These are phyloP conservation scores for Akanthomyces muscarius DNA, from an alignment of 2,329 filamentous ascomycete species.

Conservation along the genomic window DNA sequence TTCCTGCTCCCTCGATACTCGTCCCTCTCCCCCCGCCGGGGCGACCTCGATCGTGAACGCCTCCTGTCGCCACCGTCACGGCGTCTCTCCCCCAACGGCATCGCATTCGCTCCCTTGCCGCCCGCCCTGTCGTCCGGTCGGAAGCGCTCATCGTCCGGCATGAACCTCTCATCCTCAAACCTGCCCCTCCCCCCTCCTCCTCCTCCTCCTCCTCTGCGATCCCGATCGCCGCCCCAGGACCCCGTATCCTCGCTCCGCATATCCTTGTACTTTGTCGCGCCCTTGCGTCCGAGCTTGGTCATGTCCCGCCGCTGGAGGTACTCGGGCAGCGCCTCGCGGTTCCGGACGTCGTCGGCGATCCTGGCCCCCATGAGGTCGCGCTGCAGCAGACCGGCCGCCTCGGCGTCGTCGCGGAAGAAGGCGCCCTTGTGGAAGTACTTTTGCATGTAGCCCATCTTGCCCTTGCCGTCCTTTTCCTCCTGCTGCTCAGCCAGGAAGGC, in stretches of 20 bases:
- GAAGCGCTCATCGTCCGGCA: constrained; percentile 55
- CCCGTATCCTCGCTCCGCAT: constrained; percentile 88
- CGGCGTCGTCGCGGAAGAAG: constrained; percentile 82
- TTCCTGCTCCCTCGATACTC: constrained; percentile 50
- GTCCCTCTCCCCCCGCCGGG: constrained; percentile 42
- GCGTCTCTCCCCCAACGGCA: constrained; percentile 60
- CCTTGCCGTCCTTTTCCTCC: constrained; percentile 71
- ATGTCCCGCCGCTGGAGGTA: constrained; percentile 91
- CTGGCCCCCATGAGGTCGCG: constrained; percentile 81
- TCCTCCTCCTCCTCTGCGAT: constrained; percentile 32
- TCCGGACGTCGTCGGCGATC: constrained; percentile 78
- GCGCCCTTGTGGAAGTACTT: constrained; percentile 97
- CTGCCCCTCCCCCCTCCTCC: constrained; percentile 29
- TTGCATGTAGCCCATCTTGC: constrained; percentile 87
- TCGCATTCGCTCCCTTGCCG: constrained; percentile 64
- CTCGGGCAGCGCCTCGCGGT: constrained; percentile 80
- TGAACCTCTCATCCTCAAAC: constrained; percentile 61
- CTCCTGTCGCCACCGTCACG: constrained; percentile 32
- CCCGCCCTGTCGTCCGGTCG: constrained; percentile 37
- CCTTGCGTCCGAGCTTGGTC: constrained; percentile 90
- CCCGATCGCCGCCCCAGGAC: constrained; percentile 69
- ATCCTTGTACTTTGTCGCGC: constrained; percentile 84
- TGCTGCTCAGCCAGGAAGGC: constrained; percentile 73
- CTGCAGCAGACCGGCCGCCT: constrained; percentile 69
- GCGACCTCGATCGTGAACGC: constrained; percentile 47